Evolutionary conservation across 2,329 filamentous ascomycete species (phyloP), one percentile per base, ranked within the genome.

Genomic region (Lomentospora prolificans): DNA sequence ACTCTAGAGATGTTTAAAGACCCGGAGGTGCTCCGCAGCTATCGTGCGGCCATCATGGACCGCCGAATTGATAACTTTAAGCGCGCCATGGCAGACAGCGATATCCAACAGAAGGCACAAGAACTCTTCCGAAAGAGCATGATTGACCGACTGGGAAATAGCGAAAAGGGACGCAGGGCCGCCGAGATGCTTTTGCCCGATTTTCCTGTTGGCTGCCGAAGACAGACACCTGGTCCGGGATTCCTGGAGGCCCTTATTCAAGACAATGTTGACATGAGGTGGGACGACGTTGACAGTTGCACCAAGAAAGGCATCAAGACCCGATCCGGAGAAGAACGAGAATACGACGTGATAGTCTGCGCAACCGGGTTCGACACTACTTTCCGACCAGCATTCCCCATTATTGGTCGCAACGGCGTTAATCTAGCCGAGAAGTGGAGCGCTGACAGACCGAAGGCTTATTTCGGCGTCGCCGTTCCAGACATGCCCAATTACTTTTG

Each of bases 401-500:
- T 89, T 60, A 70, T 72, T 24, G 77, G 79, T 1, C 67, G 75
- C 51, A 52, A 56, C 22, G 81, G 77, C 2, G 66, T 74, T 5
- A 75, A 84, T 56, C 69, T 88, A 1, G 68, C 72, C 9, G 66
- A 72, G 7, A 72, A 78, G 1, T 89, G 85, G 85, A 72, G 71
- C 14, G 71, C 72, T 1, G 76, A 74, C 39, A 79, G 78, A 57
- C 85, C 86, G 0, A 82, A 86, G 63, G 84, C 80, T 0, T 89
- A 89, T 61, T 70, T 87, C 6, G 85, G 85, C 0, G 61, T 84
- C 1, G 78, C 79, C 0, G 79, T 81, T 0, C 84, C 85, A 0
- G 79, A 77, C 0, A 87, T 87, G 58, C 85, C 85, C 0, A 89
- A 89, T 60, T 69, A 87, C 0, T 72, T 86, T 28, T 85, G 84